Evolutionary conservation across 2,329 filamentous ascomycete species (phyloP), one percentile per base, ranked within the genome.

Genomic region (Pseudogymnoascus sp.): DNA sequence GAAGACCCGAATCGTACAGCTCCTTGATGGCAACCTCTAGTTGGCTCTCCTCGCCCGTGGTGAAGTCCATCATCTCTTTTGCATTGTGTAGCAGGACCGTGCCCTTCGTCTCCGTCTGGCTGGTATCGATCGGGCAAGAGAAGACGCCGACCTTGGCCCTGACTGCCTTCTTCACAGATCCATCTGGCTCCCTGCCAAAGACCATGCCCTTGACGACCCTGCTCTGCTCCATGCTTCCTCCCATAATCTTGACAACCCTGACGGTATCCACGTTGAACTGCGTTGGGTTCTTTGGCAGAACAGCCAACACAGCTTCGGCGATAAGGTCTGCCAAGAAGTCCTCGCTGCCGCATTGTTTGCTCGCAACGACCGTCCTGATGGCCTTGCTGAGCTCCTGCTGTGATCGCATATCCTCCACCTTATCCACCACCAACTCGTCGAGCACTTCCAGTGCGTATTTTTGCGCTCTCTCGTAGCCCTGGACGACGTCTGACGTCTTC

Each of bases 201-300:
- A 99, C 96, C 95, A 99, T 99, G 69, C 95, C 95, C 82, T 90
- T 96, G 65, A 99, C 89, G 13, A 99, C 93, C 69, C 86, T 87
- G 76, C 92, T 96, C 80, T 99, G 93, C 73, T 96, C 91, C 74
- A 99, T 80, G 75, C 89, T 92, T 68, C 95, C 93, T 71, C 95
- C 95, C 93, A 99, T 97, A 73, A 99, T 99, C 84, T 99, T 99
- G 71, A 99, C 96, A 64, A 99, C 96, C 65, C 95, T 90, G 72
- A 99, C 88, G 77, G 99, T 99, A 82, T 99, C 95, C 68, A 99
- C 92, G 78, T 97, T 99, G 84, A 99, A 99, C 79, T 96, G 93
- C 75, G 83, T 79, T 21, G 95, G 90, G 79, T 97, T 96, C 82
- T 97, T 97, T 69, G 96, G 95, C 67, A 99, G 84, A 19, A 99